phyloP scores from a whole-genome alignment of 805 yeast species.

The Ogataea methylovora region DNA sequence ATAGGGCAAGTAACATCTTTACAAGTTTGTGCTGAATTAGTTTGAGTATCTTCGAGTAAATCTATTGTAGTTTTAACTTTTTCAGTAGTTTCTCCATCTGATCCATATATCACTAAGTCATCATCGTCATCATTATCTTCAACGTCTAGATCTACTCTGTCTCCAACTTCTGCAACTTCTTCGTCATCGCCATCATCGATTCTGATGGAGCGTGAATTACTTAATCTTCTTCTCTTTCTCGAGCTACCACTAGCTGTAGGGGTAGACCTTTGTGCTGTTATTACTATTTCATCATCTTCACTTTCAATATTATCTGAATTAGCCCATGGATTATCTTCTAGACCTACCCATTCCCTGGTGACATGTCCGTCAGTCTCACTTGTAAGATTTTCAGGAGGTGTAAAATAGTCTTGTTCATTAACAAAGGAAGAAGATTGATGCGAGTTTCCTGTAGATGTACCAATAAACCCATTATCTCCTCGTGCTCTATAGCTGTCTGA shows the following conservation, averaged over 20 bases:
- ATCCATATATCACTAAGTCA: slow-evolving; percentile 23
- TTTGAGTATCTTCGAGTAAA: slow-evolving; percentile 15
- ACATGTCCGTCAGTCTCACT: no score
- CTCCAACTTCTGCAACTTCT: no score
- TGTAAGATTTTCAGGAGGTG: no score
- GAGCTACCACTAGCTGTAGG: no score
- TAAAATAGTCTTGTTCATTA: no score
- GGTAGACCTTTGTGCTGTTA: no score
- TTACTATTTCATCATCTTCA: neutral
- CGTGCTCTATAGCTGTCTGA: no score
- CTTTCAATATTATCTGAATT: neutral
- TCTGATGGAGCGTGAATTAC: neutral
- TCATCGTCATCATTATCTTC: slow-evolving; percentile 21
- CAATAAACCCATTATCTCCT: no score
- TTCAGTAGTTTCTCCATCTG: slow-evolving; percentile 27
- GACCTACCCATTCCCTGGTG: no score
- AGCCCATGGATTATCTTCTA: no score
- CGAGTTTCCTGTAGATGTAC: no score
- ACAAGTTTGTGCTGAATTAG: slow-evolving; percentile 19
- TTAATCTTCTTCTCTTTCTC: neutral
- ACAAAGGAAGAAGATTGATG: no score
- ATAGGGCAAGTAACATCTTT: slow-evolving; percentile 41
- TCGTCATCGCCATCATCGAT: neutral
- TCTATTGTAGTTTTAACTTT: slow-evolving; percentile 28
- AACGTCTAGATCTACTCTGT: neutral